phyloP scores from a whole-genome alignment of 345 rosid species.

The Citropsis articulata region DNA sequence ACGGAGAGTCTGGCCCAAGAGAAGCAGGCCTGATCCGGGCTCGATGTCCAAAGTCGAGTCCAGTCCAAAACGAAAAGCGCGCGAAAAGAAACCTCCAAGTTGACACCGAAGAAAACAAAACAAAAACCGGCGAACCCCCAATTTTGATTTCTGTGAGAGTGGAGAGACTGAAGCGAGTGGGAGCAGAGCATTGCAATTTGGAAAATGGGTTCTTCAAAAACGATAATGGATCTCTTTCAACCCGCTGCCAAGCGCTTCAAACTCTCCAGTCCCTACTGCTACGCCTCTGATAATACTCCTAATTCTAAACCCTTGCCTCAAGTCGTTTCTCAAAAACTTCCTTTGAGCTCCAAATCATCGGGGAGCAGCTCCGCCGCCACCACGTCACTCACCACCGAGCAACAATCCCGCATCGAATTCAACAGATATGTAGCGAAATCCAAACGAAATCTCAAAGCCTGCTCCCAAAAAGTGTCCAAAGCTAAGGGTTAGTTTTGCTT shows the following conservation, averaged over 20 bases:
- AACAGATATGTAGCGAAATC: conserved; percentile 65
- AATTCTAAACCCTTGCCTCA: conserved; percentile 1
- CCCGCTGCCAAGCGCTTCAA: conserved; percentile 78
- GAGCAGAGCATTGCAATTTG: background rate
- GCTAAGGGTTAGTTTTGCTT: conserved; percentile 39
- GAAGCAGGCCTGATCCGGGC: too few species aligned
- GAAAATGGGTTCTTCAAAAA: conserved; percentile 55
- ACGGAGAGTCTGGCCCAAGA: too few species aligned
- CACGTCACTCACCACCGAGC: conserved; percentile 47
- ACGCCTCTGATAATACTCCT: conserved; percentile 13
- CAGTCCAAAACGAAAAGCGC: too few species aligned
- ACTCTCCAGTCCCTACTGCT: conserved; percentile 17
- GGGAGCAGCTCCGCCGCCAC: conserved; percentile 14
- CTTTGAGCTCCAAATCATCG: conserved; percentile 13
- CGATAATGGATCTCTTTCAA: conserved; percentile 62
- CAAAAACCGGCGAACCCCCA: too few species aligned
- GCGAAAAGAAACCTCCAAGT: too few species aligned
- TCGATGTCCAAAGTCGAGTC: too few species aligned
- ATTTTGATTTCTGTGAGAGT: background rate
- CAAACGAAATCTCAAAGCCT: conserved; percentile 63
- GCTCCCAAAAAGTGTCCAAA: conserved; percentile 51
- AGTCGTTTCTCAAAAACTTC: conserved; percentile 3
- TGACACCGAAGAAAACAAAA: too few species aligned
- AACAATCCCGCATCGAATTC: conserved; percentile 52
- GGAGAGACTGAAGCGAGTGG: background rate